phyloP scores from a whole-genome alignment of 208 protist species.

The Wallacemonas sp. region DNA sequence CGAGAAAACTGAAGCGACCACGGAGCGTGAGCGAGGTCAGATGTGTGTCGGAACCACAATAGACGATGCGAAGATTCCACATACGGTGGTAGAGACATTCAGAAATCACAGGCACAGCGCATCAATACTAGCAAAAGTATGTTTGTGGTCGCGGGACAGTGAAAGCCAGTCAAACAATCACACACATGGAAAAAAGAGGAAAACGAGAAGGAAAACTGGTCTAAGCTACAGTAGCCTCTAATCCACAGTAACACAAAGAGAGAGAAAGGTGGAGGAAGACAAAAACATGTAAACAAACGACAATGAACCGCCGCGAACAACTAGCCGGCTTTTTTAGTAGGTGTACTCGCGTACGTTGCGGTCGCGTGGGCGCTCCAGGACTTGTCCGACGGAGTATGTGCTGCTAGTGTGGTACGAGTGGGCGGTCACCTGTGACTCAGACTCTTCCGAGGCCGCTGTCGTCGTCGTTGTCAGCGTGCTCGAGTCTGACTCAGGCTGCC shows the following conservation, averaged over 20 bases:
- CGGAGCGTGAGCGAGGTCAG: too few species aligned
- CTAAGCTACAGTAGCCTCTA: constrained; percentile 5
- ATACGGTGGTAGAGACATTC: too few species aligned
- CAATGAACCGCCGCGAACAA: neutral
- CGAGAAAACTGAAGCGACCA: too few species aligned
- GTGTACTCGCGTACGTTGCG: neutral
- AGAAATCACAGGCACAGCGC: too few species aligned
- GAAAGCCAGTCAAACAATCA: too few species aligned
- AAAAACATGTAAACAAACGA: neutral
- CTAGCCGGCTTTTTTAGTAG: too few species aligned
- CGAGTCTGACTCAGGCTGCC: neutral
- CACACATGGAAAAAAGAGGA: too few species aligned
- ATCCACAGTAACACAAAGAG: constrained; percentile 6
- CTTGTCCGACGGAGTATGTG: constrained; percentile 5
- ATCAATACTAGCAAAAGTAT: too few species aligned
- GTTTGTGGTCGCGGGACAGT: too few species aligned
- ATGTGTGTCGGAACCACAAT: too few species aligned
- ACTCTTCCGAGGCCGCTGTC: too few species aligned
- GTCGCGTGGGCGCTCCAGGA: neutral
- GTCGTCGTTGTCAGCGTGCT: constrained; percentile 11
- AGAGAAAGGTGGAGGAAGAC: constrained; percentile 7
- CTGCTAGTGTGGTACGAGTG: constrained; percentile 5
- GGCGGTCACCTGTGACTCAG: neutral
- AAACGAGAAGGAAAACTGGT: neutral
- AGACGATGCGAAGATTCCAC: too few species aligned